Conservation (phyloP, 2,329 filamentous ascomycete genomes). For the Aaosphaeria pasadenensis region DNA sequence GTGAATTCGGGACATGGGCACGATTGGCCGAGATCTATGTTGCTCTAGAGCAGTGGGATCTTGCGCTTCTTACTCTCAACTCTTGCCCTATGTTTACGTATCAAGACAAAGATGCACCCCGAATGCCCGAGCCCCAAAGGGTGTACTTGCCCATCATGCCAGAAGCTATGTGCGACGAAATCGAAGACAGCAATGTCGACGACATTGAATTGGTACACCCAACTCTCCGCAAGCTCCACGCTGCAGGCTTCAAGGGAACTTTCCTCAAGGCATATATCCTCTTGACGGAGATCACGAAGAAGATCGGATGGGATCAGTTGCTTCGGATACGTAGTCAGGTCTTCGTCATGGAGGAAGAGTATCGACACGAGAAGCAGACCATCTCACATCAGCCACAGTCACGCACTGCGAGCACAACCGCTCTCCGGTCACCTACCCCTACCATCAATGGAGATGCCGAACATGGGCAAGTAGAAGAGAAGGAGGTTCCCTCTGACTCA, state of each 20-base stretch:
- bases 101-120: constrained; percentile 92
- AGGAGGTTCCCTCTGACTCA: constrained; percentile 30
- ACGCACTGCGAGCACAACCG: constrained; percentile 76
- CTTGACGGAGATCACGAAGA: constrained; percentile 90
- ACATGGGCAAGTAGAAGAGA: constrained; percentile 18
- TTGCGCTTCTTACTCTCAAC: constrained; percentile 91
- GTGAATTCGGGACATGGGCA: constrained; percentile 97
- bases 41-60: constrained; percentile 91
- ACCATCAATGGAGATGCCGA: constrained; percentile 43
- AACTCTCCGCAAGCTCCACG: constrained; percentile 79
- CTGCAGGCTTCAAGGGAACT: constrained; percentile 87
- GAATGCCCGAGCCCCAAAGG: constrained; percentile 89
- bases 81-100: constrained; percentile 99
- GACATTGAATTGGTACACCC: constrained; percentile 85
- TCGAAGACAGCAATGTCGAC: constrained; percentile 80
- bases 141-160: constrained; percentile 82
- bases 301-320: constrained; percentile 97
- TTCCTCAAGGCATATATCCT: constrained; percentile 94
- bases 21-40: constrained; percentile 91
- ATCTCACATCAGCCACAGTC: constrained; percentile 43
- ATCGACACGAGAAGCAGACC: constrained; percentile 77
- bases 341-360: constrained; percentile 99
- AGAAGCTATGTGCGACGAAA: constrained; percentile 90
- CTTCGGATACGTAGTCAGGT: constrained; percentile 93
- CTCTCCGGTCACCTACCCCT: constrained; percentile 64